Percentiles rank a stretch among this genome's conserved stretches.
phyloP scores from a whole-genome alignment of 192 early-diverging fungal genomes.

The Backusella tarrabulga region DNA sequence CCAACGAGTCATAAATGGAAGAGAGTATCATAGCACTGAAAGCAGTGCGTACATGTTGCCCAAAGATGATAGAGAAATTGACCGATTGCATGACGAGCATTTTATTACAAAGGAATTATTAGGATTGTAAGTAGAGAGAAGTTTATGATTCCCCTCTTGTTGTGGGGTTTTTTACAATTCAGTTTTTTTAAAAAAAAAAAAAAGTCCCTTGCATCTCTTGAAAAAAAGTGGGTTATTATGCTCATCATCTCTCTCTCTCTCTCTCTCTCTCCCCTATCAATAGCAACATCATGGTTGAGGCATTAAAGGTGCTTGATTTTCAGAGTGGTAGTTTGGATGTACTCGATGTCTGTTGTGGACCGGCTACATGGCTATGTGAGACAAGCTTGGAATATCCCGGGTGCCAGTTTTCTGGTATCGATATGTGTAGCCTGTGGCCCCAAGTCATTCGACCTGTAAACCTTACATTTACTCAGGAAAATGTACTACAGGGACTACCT shows the following conservation, averaged over 20 bases:
- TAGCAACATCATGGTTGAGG: constrained; percentile 30
- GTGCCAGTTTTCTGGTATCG: constrained; percentile 26
- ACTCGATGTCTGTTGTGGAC: constrained; percentile 27
- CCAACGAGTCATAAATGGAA: constrained; percentile 12
- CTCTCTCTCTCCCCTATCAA: background rate
- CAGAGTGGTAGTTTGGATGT: constrained; percentile 21
- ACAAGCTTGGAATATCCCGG: constrained; percentile 26
- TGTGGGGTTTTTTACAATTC: background rate
- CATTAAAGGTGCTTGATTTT: constrained; percentile 22
- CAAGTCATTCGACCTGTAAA: constrained; percentile 30
- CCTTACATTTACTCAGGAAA: constrained; percentile 20
- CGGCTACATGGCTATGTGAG: constrained; percentile 28
- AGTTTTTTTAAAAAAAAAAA: too few relatives aligned
- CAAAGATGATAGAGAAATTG: constrained; percentile 25
- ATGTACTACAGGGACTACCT: constrained; percentile 25
- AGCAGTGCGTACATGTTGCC: constrained; percentile 20
- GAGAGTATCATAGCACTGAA: constrained; percentile 16
- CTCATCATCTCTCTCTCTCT: background rate
- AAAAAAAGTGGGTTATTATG: background rate
- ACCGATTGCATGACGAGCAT: constrained; percentile 27
- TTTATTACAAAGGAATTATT: constrained; percentile 28
- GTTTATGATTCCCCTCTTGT: too few relatives aligned
- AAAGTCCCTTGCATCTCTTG: background rate
- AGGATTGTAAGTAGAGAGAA: constrained; percentile 18
- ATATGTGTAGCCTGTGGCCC: constrained; percentile 28